Percentiles rank a stretch among this genome's conserved stretches.
Conservation (phyloP, 345 rosid genomes). For the Salix viminalis region DNA sequence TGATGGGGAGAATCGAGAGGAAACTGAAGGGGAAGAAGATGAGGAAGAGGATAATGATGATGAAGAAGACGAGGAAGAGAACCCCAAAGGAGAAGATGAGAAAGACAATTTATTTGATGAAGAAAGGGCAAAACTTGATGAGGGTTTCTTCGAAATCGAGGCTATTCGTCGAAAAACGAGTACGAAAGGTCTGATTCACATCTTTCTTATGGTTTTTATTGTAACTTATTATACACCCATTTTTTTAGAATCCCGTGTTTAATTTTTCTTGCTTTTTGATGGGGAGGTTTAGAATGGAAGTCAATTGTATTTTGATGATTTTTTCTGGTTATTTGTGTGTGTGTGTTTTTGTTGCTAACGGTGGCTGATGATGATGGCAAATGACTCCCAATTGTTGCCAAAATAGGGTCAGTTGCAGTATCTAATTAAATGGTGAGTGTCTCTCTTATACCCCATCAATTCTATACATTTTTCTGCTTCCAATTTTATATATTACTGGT, state of each 20-base stretch:
- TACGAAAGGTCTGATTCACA: conserved; percentile 61
- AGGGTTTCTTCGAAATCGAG: conserved; percentile 93
- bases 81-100: conserved; percentile 30
- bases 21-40: neutral
- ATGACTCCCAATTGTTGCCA: conserved; percentile 14
- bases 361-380: conserved; percentile 7
- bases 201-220: neutral
- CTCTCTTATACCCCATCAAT: neutral
- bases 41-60: neutral
- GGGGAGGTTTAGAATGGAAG: neutral
- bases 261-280: neutral
- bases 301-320: neutral
- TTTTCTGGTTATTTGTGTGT: neutral
- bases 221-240: neutral
- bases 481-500: neutral
- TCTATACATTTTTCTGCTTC: neutral
- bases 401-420: conserved; percentile 87
- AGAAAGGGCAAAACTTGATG: conserved; percentile 78
- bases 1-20: conserved; percentile 13
- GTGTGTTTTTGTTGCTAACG: conserved; percentile 2
- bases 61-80: conserved; percentile 36
- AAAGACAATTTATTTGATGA: conserved; percentile 20
- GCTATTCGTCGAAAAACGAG: conserved; percentile 87
- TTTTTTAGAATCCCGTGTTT: neutral
- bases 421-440: conserved; percentile 88